Conservation (phyloP, 2,329 filamentous ascomycete genomes). For the Cladosporium cucumerinum region DNA sequence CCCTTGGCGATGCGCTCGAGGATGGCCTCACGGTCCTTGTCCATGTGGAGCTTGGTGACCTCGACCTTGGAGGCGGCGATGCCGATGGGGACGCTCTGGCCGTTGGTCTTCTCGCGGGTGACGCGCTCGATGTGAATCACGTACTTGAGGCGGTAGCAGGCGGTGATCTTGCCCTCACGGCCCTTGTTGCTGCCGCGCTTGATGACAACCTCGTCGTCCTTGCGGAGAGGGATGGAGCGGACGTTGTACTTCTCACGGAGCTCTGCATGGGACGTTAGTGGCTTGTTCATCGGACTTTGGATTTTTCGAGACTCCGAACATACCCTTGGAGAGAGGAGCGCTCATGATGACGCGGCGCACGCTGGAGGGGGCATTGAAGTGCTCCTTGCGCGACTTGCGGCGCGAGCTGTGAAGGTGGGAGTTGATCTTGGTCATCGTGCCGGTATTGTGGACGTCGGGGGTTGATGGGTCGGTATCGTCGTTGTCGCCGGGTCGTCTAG, state of each 20-base stretch:
- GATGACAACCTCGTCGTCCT: constrained; percentile 79
- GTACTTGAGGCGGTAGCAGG: constrained; percentile 98
- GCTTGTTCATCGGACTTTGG: constrained; percentile 17
- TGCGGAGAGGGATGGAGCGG: constrained; percentile 93
- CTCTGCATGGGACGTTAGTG: constrained; percentile 45
- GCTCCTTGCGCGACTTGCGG: constrained; percentile 98
- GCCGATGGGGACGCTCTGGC: constrained; percentile 90
- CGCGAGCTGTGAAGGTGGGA: constrained; percentile 71
- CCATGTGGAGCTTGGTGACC: constrained; percentile 98
- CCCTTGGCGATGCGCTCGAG: constrained; percentile 80
- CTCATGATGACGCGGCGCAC: constrained; percentile 96
- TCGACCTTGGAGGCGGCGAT: constrained; percentile 96
- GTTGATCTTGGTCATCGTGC: constrained; percentile 71
- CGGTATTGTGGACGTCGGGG: constrained; percentile 27
- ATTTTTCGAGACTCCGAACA: constrained; percentile 14
- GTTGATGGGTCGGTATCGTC: constrained; percentile 19
- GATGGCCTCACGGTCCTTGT: constrained; percentile 89
- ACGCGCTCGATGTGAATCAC: constrained; percentile 96
- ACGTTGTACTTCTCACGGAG: constrained; percentile 89
- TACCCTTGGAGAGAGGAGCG: constrained; percentile 83
- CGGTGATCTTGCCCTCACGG: constrained; percentile 95
- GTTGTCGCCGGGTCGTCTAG: constrained; percentile 22
- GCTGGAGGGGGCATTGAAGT: constrained; percentile 94
- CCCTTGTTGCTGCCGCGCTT: constrained; percentile 94
- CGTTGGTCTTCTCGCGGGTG: constrained; percentile 93